phyloP scores from a whole-genome alignment of 2,329 filamentous ascomycete species.

The Meredithiella fracta region DNA sequence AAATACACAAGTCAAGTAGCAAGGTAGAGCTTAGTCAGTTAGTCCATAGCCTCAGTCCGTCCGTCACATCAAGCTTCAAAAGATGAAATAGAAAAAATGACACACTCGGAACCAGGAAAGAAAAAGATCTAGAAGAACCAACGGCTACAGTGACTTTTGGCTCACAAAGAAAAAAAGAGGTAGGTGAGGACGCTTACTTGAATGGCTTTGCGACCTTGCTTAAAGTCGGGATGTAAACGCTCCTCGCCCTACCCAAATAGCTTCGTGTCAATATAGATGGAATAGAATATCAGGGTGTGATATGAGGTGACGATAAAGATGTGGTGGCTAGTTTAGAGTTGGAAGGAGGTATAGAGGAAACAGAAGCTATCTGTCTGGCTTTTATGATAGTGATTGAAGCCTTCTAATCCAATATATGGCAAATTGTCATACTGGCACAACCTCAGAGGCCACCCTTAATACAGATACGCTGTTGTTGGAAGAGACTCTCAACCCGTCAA shows the following conservation, averaged over 20 bases:
- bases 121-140: neutral
- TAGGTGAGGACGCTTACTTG: conserved; percentile 53
- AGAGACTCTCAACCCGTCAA: too few species aligned
- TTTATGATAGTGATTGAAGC: too few species aligned
- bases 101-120: conserved; percentile 18
- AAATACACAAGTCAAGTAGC: neutral
- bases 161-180: too few species aligned
- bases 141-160: neutral
- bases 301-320: too few species aligned
- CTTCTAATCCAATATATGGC: too few species aligned
- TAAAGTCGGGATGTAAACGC: conserved; percentile 91
- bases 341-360: neutral
- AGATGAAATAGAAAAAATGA: conserved; percentile 9
- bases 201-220: conserved; percentile 84
- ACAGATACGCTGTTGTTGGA: too few species aligned
- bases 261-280: conserved; percentile 6
- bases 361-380: neutral
- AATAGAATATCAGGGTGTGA: neutral
- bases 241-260: conserved; percentile 50
- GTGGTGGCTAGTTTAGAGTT: too few species aligned
- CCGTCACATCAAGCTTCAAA: conserved; percentile 18
- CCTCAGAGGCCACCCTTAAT: too few species aligned
- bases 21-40: neutral
- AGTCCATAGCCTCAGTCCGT: neutral
- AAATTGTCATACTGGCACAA: too few species aligned